Evolutionary conservation across 2,329 filamentous ascomycete species (phyloP).

Genomic region (Plenodomus biglobosus): DNA sequence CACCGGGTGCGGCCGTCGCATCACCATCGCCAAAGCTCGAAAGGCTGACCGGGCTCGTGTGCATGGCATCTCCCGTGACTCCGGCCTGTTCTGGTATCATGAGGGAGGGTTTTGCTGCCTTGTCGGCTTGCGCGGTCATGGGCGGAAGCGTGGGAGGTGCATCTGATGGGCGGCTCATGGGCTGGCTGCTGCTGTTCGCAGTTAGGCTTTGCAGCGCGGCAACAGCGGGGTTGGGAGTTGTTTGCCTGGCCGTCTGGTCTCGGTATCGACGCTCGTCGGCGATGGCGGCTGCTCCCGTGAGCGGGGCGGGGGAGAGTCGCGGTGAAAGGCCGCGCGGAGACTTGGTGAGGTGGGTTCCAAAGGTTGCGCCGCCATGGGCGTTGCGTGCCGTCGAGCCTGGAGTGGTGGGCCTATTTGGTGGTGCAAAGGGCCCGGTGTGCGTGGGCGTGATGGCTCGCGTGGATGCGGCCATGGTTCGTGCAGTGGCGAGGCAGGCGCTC

Average conservation of each 20-base stretch:
- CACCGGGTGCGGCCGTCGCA: constrained; percentile 49
- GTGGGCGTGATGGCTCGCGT: constrained; percentile 49
- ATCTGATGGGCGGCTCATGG: constrained; percentile 42
- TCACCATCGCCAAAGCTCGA: constrained; percentile 58
- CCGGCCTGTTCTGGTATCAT: constrained; percentile 50
- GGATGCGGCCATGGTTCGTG: constrained; percentile 47
- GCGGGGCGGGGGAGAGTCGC: constrained; percentile 44
- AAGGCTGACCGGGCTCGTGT: constrained; percentile 57
- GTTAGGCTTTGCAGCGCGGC: constrained; percentile 50
- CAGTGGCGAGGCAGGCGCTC: constrained; percentile 2
- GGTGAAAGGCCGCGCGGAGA: constrained; percentile 47
- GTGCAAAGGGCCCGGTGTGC: constrained; percentile 44
- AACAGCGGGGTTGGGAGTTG: constrained; percentile 53
- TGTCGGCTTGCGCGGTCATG: constrained; percentile 53
- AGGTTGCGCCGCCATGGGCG: constrained; percentile 31
- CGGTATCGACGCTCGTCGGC: constrained; percentile 51
- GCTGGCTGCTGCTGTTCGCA: constrained; percentile 39
- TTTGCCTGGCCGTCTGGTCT: constrained; percentile 48
- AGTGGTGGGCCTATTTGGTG: constrained; percentile 45
- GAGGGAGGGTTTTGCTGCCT: constrained; percentile 50
- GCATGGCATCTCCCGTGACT: constrained; percentile 48
- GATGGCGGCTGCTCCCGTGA: constrained; percentile 53
- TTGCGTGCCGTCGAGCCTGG: constrained; percentile 39
- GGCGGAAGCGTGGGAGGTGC: constrained; percentile 45
- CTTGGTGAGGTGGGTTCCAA: constrained; percentile 46